Evolutionary conservation across 495 filamentous ascomycete species (phyloP).

Genomic region (Hyaloscypha bicolor): DNA sequence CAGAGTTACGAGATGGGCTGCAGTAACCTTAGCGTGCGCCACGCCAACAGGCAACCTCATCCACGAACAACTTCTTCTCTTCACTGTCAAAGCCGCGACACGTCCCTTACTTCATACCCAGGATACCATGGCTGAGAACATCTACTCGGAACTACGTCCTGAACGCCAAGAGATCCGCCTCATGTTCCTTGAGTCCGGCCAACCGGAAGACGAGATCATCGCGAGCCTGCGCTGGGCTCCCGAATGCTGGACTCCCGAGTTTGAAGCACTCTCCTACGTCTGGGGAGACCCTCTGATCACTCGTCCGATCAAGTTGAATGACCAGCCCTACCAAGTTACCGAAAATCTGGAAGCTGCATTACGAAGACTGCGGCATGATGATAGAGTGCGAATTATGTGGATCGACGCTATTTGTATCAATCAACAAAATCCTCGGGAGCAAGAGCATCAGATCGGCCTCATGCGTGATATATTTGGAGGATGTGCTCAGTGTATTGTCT

Average conservation of each 20-base stretch:
- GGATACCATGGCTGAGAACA: no score
- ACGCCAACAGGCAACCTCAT: no score
- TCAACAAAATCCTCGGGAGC: constrained; percentile 32
- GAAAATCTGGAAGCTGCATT: constrained; percentile 26
- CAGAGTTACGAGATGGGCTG: no score
- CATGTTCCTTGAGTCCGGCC: not conserved
- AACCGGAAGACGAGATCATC: not conserved
- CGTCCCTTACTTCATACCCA: no score
- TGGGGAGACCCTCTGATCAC: constrained; percentile 30
- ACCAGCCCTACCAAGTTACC: constrained; percentile 17
- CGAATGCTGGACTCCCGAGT: not conserved
- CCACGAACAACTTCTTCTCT: no score
- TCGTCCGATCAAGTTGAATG: constrained; percentile 19
- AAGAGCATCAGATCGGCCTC: constrained; percentile 30
- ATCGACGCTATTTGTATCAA: constrained; percentile 42
- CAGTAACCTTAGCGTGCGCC: no score
- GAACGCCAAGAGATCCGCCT: not conserved
- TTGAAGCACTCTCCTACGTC: constrained; percentile 29
- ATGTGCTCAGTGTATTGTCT: constrained; percentile 31
- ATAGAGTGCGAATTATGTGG: constrained; percentile 35
- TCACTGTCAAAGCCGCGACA: no score
- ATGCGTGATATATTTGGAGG: constrained; percentile 35
- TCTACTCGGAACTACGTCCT: no score
- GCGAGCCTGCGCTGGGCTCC: not conserved
- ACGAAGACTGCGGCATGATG: constrained; percentile 13